Evolutionary conservation across 495 filamentous ascomycete genomes (phyloP), one percentile per base, ranked within the genome.

Genomic region (Aspergillus sclerotioniger): DNA sequence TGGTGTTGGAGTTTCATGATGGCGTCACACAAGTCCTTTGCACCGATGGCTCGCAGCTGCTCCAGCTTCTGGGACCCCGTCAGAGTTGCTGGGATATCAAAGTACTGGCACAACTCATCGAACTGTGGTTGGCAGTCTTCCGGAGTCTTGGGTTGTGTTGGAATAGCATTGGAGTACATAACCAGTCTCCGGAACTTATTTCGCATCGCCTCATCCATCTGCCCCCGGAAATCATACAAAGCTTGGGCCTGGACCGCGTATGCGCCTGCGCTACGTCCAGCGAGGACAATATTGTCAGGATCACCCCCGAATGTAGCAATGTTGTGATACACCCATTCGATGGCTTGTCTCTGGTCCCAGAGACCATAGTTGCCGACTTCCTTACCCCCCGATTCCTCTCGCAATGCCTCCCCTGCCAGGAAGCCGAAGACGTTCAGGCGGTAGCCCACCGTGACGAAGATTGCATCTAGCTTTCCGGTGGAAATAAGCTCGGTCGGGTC

Each of bases 361-460:
- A 88, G 66, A 10, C 85, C 85, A 28, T 85, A 64, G 62, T 88
- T 88, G 35, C 84, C 67, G 16, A 80, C 44, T 10, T 78, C 82
- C 31, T 80, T 74, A 45, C 76, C 74, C 2, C 71, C 74, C 5
- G 72, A 75, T 44, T 79, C 43, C 59, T 71, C 64, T 9, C 58
- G 52, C 9, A 69, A 56, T 3, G 78, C 53, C 9, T 68, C 67
- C 3, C 79, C 79, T 12, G 83, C 76, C 28, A 87, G 58, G 58
- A 87, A 88, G 0, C 85, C 85, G 32, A 88, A 73, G 0, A 83
- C 75, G 31, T 83, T 84, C 35, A 87, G 68, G 3, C 85, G 79
- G 60, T 88, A 88, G 57, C 84, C 84, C 62, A 86, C 80, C 53
- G 79, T 82, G 21, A 87, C 63, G 12, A 77, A 76, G 10, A 88